Base-by-base conservation (phyloP, 345 rosid genomes). In the Moringa oleifera region DNA sequence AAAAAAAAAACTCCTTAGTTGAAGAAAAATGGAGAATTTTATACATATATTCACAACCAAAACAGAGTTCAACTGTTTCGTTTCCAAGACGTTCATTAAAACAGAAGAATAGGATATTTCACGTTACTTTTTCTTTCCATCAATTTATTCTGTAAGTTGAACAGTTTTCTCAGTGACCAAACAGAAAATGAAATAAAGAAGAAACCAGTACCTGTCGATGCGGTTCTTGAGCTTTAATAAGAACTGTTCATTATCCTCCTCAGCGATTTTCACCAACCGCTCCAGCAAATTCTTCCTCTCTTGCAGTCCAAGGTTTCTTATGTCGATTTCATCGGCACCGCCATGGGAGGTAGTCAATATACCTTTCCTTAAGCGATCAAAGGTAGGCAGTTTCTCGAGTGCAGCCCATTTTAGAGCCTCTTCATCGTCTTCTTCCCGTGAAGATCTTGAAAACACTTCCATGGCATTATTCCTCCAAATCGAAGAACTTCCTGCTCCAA, bases 391-490 rank as follows among this genome's bases (percentile, higher is more conserved):
- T 58, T 63, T 81, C 73, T 80, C 81, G 18, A 80, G 68, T 0
- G 83, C 83, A 4, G 88, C 88, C 85, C 88, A 83, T 62, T 58
- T 67, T 8, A 83, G 67, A 15, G 82, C 85, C 36, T 80, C 85
- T 51, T 83, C 88, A 4, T 86, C 96, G 53, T 89, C 82, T 64
- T 80, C 96, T 4, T 81, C 85, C 51, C 86, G 37, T 0, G 82
- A 75, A 4, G 96, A 87, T 45, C 61, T 71, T 12, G 94, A 87
- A 62, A 87, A 85, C 1, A 62, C 78, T 16, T 83, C 87, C 12
- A 18, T 36, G 12, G 75, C 68, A 23, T 51, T 72, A 67, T 66
- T 73, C 66, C 81, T 77, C 79, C 74, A 81, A 28, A 69, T 25
- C 0, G 77, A 69, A 23, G 67, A 31, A 33, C 67, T 65, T 18